Evolutionary conservation across 192 early-diverging fungal species (phyloP).

Genomic region (Chytriomyces hyalinus): DNA sequence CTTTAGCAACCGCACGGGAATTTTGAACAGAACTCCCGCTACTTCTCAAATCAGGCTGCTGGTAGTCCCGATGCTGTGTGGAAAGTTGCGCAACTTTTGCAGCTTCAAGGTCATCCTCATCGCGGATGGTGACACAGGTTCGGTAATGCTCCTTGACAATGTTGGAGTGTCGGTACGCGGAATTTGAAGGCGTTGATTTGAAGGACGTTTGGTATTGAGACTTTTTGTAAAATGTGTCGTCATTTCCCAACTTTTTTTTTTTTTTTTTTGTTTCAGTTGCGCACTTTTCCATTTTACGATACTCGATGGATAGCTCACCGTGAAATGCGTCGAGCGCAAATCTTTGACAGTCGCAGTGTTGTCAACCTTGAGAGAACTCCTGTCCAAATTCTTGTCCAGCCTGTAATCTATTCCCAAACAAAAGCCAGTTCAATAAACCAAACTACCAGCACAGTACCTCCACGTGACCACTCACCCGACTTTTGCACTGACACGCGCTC

Average conservation of each 20-base stretch:
- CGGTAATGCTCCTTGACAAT: constrained; percentile 2
- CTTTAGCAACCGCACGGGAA: not conserved
- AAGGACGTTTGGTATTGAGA: constrained; percentile 26
- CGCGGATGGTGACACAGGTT: constrained; percentile 5
- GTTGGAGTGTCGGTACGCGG: not conserved
- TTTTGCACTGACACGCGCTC: constrained; percentile 9
- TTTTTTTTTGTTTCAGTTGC: not conserved
- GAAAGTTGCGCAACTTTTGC: not conserved
- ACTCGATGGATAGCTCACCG: not conserved
- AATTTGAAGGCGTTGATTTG: not conserved
- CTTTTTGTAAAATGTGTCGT: constrained; percentile 17
- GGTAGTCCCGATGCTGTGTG: constrained; percentile 20
- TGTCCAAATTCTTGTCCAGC: constrained; percentile 6
- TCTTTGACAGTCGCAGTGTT: constrained; percentile 32
- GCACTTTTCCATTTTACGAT: not conserved
- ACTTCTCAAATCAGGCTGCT: not conserved
- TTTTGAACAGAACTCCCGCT: not conserved
- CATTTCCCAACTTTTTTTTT: constrained; percentile 24
- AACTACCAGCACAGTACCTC: too few relatives aligned
- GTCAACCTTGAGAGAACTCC: constrained; percentile 24
- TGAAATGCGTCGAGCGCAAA: constrained; percentile 31
- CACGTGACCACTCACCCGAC: not conserved
- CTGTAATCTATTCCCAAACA: constrained; percentile 5
- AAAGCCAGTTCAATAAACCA: not conserved
- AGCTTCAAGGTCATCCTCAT: constrained; percentile 5